Evolutionary conservation across 495 filamentous ascomycete genomes (phyloP).

Genomic region (Tuber aestivum): DNA sequence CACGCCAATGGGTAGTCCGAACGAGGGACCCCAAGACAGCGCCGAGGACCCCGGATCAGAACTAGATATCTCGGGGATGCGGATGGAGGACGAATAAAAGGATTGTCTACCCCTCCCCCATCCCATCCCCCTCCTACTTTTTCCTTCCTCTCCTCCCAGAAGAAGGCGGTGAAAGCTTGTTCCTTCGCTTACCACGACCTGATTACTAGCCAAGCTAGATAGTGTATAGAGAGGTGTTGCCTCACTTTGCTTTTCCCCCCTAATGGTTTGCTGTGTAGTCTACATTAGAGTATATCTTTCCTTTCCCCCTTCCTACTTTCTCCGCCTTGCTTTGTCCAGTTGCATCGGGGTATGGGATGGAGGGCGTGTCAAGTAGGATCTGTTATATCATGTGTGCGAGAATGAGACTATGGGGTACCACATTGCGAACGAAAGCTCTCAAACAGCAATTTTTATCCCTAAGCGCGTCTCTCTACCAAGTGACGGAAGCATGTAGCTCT

Average conservation of each 20-base stretch:
- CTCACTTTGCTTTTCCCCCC: background rate
- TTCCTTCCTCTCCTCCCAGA: background rate
- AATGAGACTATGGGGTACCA: background rate
- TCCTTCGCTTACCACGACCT: background rate
- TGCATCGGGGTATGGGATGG: background rate
- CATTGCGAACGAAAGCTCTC: background rate
- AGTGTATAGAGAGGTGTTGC: background rate
- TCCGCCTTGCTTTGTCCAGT: background rate
- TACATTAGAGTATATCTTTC: background rate
- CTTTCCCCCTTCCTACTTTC: too few species aligned
- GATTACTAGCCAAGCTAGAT: background rate
- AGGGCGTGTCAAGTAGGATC: background rate
- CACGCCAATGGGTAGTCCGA: constrained; percentile 35
- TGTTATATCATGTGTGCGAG: background rate
- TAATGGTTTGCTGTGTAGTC: background rate
- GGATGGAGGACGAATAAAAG: background rate
- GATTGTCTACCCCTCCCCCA: background rate
- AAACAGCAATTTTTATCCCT: background rate
- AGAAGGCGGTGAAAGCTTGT: background rate
- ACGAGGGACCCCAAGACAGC: constrained; percentile 15
- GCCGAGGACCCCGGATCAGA: background rate
- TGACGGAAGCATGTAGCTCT: background rate
- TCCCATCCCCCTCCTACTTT: background rate
- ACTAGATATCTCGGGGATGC: background rate
- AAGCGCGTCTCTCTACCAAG: background rate